Conservation (phyloP, 2,329 filamentous ascomycete species). For the Proliferodiscus dingleyae region DNA sequence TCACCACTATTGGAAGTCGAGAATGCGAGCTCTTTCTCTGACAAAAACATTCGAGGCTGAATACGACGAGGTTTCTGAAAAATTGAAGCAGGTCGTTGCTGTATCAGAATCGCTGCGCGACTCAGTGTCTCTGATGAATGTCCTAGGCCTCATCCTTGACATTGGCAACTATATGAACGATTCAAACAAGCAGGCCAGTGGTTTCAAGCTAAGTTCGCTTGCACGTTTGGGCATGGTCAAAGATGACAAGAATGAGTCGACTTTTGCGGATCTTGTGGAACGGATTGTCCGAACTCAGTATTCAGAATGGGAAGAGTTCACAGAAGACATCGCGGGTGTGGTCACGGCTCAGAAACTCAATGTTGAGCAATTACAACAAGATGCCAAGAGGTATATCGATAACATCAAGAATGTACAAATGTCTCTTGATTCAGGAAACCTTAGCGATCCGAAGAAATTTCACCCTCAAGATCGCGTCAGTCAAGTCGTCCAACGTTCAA, state of each 20-base stretch:
- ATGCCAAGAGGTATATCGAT: slow-evolving; percentile 88
- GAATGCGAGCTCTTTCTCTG: slow-evolving; percentile 84
- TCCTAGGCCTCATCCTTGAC: slow-evolving; percentile 90
- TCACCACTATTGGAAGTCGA: slow-evolving; percentile 97
- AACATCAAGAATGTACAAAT: slow-evolving; percentile 92
- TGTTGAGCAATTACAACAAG: slow-evolving; percentile 81
- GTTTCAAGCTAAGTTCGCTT: slow-evolving; percentile 95
- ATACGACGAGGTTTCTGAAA: slow-evolving; percentile 85
- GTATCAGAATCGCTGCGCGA: slow-evolving; percentile 88
- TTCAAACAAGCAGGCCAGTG: slow-evolving; percentile 93
- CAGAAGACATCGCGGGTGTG: slow-evolving; percentile 77
- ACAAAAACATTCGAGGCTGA: slow-evolving; percentile 81
- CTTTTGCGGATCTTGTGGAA: slow-evolving; percentile 91
- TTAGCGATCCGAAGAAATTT: slow-evolving; percentile 96
- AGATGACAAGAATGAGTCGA: slow-evolving; percentile 97
- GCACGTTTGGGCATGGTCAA: slow-evolving; percentile 95
- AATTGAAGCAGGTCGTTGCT: slow-evolving; percentile 77
- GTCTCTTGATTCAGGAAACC: slow-evolving; percentile 86
- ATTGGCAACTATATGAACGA: slow-evolving; percentile 99
- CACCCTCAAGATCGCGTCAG: slow-evolving; percentile 94
- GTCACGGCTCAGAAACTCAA: slow-evolving; percentile 83
- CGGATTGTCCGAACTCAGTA: slow-evolving; percentile 96
- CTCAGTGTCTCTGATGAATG: slow-evolving; percentile 91
- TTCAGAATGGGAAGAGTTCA: slow-evolving; percentile 87
- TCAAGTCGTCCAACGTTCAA: slow-evolving; percentile 82